Percentiles rank a stretch among this genome's conserved stretches.
phyloP scores from a whole-genome alignment of 1,139 yeast genomes.

The Chernovozyma sophiae-reginae region DNA sequence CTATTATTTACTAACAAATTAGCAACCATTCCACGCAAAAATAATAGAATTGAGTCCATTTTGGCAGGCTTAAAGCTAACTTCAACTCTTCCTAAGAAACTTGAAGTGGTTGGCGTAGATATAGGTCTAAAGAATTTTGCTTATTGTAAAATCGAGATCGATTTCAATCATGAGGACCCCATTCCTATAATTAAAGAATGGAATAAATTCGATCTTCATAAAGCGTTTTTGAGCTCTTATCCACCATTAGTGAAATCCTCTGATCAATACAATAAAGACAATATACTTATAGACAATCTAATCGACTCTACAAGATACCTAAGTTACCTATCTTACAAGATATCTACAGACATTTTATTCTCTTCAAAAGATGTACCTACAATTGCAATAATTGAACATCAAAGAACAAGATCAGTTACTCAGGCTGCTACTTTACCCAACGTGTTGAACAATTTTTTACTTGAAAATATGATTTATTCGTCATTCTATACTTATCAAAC shows the following conservation, averaged over 20 bases:
- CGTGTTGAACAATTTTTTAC: constrained; percentile 12
- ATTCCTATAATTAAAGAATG: constrained; percentile 5
- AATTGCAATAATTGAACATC: constrained; percentile 12
- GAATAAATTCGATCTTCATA: constrained; percentile 8
- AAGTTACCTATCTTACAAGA: constrained; percentile 2
- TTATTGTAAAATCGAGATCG: constrained; percentile 4
- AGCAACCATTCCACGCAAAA: constrained; percentile 5
- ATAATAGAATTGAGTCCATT: constrained; percentile 4
- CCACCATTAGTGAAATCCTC: constrained; percentile 1
- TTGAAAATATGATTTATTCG: constrained; percentile 16
- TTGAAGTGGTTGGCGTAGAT: constrained; percentile 6
- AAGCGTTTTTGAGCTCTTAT: constrained; percentile 1
- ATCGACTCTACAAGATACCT: constrained; percentile 8
- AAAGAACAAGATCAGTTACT: constrained; percentile 13
- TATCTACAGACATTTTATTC: constrained; percentile 2
- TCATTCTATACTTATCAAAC: constrained; percentile 9
- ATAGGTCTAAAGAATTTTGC: constrained; percentile 8
- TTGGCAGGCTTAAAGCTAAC: constrained; percentile 4
- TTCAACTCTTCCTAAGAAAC: constrained; percentile 2
- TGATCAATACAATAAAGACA: constrained; percentile 2
- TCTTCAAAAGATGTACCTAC: constrained; percentile 2
- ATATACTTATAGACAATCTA: constrained; percentile 3
- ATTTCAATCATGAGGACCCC: background rate
- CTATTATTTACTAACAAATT: no score
- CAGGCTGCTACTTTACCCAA: constrained; percentile 14